Conservation (phyloP, 2,329 filamentous ascomycete genomes). For the Monilinia laxa region DNA sequence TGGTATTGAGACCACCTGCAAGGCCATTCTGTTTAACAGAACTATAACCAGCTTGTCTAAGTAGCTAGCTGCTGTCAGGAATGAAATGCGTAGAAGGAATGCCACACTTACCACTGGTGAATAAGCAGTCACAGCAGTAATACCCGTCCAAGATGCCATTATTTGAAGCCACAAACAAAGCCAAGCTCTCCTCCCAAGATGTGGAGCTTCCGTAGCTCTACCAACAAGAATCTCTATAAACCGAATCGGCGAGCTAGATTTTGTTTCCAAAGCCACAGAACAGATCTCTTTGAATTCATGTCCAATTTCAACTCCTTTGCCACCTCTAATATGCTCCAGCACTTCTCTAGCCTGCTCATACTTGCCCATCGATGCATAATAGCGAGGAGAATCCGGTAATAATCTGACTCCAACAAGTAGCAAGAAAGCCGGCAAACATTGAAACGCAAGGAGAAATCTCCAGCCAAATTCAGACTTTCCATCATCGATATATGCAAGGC, state of each 20-base stretch:
- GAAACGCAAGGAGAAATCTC: conserved; percentile 40
- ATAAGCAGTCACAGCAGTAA: conserved; percentile 42
- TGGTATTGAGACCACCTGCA: conserved; percentile 51
- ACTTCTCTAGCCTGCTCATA: conserved; percentile 26
- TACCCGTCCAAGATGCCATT: conserved; percentile 48
- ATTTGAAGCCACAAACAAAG: conserved; percentile 48
- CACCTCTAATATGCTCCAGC: conserved; percentile 26
- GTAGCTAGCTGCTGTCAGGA: conserved; percentile 27
- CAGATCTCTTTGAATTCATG: conserved; percentile 42
- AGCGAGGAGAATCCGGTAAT: conserved; percentile 48
- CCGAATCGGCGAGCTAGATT: conserved; percentile 42
- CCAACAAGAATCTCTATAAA: conserved; percentile 44
- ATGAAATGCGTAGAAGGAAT: neutral
- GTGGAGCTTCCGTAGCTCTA: conserved; percentile 38
- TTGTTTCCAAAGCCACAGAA: conserved; percentile 37
- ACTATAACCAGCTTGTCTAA: conserved; percentile 41
- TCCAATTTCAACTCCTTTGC: conserved; percentile 28
- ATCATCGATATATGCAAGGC: conserved; percentile 43
- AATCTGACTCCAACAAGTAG: conserved; percentile 44
- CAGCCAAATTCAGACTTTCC: conserved; percentile 32
- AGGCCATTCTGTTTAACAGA: conserved; percentile 48
- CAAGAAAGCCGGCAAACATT: conserved; percentile 45
- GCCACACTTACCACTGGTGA: conserved; percentile 34
- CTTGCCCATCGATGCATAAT: conserved; percentile 25
- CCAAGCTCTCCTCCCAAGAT: conserved; percentile 45